These are phyloP conservation scores for Oemleria cerasiformis DNA, from an alignment of 306 rosid species.

Conservation along the genomic window DNA sequence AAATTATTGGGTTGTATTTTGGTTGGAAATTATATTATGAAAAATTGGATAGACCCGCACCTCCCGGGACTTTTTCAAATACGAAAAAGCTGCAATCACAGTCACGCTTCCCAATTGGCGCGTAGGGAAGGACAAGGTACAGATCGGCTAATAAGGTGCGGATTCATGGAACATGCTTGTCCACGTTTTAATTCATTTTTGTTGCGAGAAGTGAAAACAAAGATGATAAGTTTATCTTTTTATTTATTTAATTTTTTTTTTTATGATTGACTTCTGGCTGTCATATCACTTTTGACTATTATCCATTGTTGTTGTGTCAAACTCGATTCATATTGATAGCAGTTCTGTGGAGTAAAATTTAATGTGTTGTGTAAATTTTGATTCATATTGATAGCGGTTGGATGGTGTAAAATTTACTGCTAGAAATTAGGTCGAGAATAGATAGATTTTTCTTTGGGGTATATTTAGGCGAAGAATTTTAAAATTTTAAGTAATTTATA, in stretches of 20 bases:
- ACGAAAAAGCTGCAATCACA: background rate
- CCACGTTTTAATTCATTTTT: background rate
- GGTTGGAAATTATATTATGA: background rate
- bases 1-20: background rate
- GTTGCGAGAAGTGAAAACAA: background rate
- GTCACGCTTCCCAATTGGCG: background rate
- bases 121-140: background rate
- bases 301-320: too few species aligned
- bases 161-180: background rate
- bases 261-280: too few species aligned
- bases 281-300: too few species aligned
- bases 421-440: too few species aligned
- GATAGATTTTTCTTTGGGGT: too few species aligned
- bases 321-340: too few species aligned
- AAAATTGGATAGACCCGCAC: background rate
- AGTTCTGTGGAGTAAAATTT: too few species aligned
- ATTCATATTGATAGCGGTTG: too few species aligned
- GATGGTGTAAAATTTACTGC: too few species aligned
- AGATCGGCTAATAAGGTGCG: background rate
- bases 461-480: too few species aligned
- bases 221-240: background rate
- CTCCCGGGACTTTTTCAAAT: background rate
- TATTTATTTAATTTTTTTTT: background rate
- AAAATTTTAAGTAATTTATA: too few species aligned
- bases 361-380: too few species aligned